Percentiles rank a stretch among this genome's conserved stretches.
Evolutionary conservation across 2,329 filamentous ascomycete genomes (phyloP).

Genomic region (Paradendryphiella salina): DNA sequence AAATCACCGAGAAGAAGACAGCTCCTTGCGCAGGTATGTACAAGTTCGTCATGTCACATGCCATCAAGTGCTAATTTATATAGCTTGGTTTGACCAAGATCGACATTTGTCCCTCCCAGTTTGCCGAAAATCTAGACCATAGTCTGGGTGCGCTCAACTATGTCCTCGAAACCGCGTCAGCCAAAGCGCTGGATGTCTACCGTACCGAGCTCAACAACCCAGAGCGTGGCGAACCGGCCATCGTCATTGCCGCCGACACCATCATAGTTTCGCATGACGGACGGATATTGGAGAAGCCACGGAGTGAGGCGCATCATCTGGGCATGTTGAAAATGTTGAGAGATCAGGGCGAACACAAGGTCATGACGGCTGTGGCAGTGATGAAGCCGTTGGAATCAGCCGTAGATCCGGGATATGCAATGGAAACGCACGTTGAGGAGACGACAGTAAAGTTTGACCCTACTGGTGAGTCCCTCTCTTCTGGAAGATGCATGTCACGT

Average conservation of each 20-base stretch:
- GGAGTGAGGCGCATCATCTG: constrained; percentile 77
- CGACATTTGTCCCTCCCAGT: constrained; percentile 80
- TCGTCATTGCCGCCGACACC: constrained; percentile 90
- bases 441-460: constrained; percentile 85
- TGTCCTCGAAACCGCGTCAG: constrained; percentile 80
- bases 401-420: constrained; percentile 79
- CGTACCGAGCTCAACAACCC: constrained; percentile 59
- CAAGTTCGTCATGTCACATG: background rate
- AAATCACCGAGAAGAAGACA: constrained; percentile 82
- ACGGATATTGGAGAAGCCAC: constrained; percentile 86
- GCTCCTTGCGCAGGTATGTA: constrained; percentile 71
- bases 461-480: constrained; percentile 45
- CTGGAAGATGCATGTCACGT: rapidly evolving
- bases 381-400: constrained; percentile 82
- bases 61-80: background rate
- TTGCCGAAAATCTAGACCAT: constrained; percentile 86
- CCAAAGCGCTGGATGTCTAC: constrained; percentile 81
- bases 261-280: constrained; percentile 78
- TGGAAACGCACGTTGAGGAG: constrained; percentile 83
- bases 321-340: constrained; percentile 80
- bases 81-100: constrained; percentile 79
- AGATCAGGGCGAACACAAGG: constrained; percentile 76
- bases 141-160: constrained; percentile 89
- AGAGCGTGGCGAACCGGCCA: constrained; percentile 68
- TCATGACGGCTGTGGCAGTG: constrained; percentile 83